Evolutionary conservation across 2,329 filamentous ascomycete genomes (phyloP), one percentile per base, ranked within the genome.

Genomic region (Thielaviopsis cerberus): DNA sequence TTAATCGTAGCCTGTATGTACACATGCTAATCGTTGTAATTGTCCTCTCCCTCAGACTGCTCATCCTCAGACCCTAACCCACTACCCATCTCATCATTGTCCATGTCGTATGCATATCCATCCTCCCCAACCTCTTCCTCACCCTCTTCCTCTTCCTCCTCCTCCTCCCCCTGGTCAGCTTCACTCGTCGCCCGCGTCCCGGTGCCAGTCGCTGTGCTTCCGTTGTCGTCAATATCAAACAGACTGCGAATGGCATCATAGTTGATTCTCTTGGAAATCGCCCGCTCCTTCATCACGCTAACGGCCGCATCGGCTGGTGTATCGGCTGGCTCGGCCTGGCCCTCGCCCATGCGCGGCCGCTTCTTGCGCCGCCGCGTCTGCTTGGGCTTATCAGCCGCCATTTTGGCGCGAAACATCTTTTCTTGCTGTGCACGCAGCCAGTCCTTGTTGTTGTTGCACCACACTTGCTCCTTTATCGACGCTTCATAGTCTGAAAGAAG

Each of bases 391-490:
- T 71, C 76, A 10, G 75, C 76, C 60, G 78, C 79, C 62, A 80
- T 72, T 69, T 89, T 87, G 60, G 82, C 79, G 45, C 85, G 80
- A 59, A 94, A 84, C 6, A 85, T 76, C 69, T 92, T 94, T 61
- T 86, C 82, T 66, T 96, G 89, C 66, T 94, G 85, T 54, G 82
- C 79, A 8, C 91, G 86, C 45, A 98, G 76, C 79, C 90, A 98
- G 63, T 94, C 88, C 67, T 92, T 89, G 69, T 98, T 97, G 67
- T 90, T 83, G 61, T 91, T 90, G 51, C 94, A 82, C 92, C 92
- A 98, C 56, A 97, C 86, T 61, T 82, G 81, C 69, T 96, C 90
- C 69, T 96, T 97, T 66, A 89, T 80, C 34, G 79, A 79, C 1
- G 83, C 80, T 70, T 97, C 90, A 2, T 81, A 79, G 1, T 83